Conservation (phyloP, 306 rosid species). For the Dryas octopetala region DNA sequence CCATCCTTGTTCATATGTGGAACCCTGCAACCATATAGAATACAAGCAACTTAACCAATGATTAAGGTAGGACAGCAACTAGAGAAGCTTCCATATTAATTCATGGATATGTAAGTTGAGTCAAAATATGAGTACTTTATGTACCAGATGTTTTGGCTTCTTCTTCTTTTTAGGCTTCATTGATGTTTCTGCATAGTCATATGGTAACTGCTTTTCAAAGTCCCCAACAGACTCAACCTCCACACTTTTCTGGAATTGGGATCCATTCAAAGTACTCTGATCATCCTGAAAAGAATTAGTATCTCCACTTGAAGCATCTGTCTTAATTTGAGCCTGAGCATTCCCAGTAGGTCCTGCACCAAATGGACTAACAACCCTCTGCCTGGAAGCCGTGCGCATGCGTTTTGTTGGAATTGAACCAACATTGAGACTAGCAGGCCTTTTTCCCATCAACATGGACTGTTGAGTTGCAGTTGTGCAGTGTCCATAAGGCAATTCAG, state of each 20-base stretch:
- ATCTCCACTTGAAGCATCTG: conserved; percentile 99
- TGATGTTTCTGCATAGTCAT: conserved; percentile 90
- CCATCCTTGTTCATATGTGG: conserved; percentile 85
- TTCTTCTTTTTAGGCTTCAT: conserved; percentile 85
- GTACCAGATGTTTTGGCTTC: conserved; percentile 87
- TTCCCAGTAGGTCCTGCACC: conserved; percentile 53
- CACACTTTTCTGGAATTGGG: conserved; percentile 79
- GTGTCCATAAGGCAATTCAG: conserved; percentile 65
- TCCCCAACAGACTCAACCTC: conserved; percentile 92
- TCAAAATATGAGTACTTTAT: conserved; percentile 27
- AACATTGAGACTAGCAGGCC: conserved; percentile 73
- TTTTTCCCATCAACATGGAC: conserved; percentile 55
- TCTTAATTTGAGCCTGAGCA: conserved; percentile 63
- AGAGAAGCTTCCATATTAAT: conserved; percentile 10
- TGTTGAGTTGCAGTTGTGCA: conserved; percentile 60
- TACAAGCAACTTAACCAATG: conserved; percentile 31
- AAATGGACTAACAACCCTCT: conserved; percentile 82
- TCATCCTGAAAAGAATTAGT: conserved; percentile 97
- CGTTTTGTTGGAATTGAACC: conserved; percentile 85
- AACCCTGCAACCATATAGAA: conserved; percentile 56
- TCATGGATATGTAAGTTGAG: conserved; percentile 11
- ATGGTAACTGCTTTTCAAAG: conserved; percentile 70
- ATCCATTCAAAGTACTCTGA: conserved; percentile 76
- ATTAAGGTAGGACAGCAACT: conserved; percentile 14
- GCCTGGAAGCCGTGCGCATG: conserved; percentile 86